Base-by-base conservation (phyloP, 1,284 basidiomycete genomes). In the Malassezia furfur region DNA sequence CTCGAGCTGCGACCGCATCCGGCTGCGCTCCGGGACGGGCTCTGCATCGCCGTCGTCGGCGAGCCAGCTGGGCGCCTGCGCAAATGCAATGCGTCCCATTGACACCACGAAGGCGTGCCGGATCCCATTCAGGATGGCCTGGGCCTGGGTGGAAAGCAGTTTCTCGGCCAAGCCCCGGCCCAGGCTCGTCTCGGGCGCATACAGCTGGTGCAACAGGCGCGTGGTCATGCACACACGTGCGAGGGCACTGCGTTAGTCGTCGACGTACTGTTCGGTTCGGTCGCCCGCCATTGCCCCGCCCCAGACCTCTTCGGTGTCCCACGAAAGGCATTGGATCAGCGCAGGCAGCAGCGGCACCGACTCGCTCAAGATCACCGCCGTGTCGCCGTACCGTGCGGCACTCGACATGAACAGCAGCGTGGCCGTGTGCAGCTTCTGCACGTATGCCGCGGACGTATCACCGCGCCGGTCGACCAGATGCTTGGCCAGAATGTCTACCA, bases 81-180 rank as follows among this genome's bases (percentile, higher is more conserved):
- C 64, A 50, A 66, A 71, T 0, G 68, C 68, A 17, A 69, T 59
- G 28, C 67, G 57, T 5, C 53, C 57, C 10, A 71, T 46, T 1
- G 65, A 56, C 3, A 69, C 63, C 35, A 69, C 50, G 37, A 67
- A 71, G 14, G 61, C 65, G 50, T 67, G 63, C 10, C 61, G 61
- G 28, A 71, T 63, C 14, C 68, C 68, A 49, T 71, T 69, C 35
- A 69, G 54, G 55, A 66, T 61, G 25, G 58, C 59, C 36, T 69
- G 67, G 7, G 59, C 59, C 48, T 64, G 62, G 2, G 62, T 62
- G 12, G 59, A 58, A 10, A 63, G 52, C 9, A 69, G 49, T 37
- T 67, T 66, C n/a, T 60, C 44, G 1, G 62, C 60, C 4, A 68
- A 46, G 28, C 22, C 28, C 15, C 50, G 50, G 3, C 43, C 19